phyloP scores from a whole-genome alignment of 2,329 filamentous ascomycete genomes.

The Pestalotiopsis sp. region DNA sequence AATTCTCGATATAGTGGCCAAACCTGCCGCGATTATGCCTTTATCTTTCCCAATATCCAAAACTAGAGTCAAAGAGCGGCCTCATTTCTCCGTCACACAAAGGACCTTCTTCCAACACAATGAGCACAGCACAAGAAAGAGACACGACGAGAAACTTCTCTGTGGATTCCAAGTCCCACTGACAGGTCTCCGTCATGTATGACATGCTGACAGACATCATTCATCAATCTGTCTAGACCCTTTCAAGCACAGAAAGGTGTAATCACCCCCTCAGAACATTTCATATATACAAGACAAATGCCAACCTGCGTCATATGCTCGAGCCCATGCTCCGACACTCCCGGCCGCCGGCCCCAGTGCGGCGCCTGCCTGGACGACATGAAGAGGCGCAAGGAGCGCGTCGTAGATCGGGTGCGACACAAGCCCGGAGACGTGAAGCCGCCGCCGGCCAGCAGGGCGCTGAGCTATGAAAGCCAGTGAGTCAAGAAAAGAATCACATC shows the following conservation, averaged over 20 bases:
- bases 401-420: constrained; percentile 4
- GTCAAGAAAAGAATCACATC: neutral
- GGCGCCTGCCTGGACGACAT: neutral
- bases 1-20: neutral
- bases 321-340: neutral
- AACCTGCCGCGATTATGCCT: neutral
- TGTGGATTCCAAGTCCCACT: neutral
- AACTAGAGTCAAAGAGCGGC: neutral
- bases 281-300: too few relatives aligned
- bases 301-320: neutral
- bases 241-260: neutral
- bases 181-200: neutral
- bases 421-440: neutral
- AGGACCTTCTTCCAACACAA: neutral
- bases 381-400: constrained; percentile 7
- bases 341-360: neutral
- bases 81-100: neutral
- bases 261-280: too few relatives aligned
- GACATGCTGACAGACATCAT: neutral
- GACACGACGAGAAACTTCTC: neutral
- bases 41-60: neutral
- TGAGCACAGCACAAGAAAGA: neutral
- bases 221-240: neutral
- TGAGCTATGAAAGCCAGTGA: constrained; percentile 8
- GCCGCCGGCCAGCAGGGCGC: neutral